Conservation (phyloP, 768 basidiomycete species). For the Boletus subparvulus region DNA sequence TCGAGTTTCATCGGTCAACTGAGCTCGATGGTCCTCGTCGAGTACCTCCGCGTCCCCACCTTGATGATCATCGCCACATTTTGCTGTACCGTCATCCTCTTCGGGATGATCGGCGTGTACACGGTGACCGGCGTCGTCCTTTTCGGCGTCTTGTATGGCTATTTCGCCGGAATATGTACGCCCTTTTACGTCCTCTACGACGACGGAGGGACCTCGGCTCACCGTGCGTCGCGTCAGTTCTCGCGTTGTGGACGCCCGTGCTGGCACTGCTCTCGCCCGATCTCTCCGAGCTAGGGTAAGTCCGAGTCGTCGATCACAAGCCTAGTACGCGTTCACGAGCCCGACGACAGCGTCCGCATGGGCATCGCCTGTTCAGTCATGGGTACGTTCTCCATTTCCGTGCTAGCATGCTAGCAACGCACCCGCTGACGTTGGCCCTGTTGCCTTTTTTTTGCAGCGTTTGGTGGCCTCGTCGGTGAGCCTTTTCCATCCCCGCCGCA, state of each 20-base stretch:
- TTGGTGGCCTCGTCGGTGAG: constrained; percentile 24
- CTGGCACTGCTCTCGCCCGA: constrained; percentile 45
- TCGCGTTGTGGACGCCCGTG: constrained; percentile 44
- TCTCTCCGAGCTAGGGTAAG: constrained; percentile 52
- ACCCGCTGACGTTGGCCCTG: not conserved
- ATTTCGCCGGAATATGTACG: constrained; percentile 50
- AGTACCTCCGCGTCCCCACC: constrained; percentile 44
- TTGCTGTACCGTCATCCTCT: constrained; percentile 40
- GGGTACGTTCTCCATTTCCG: constrained; percentile 29
- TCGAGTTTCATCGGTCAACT: constrained; percentile 55
- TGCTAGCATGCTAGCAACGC: no score
- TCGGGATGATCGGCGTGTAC: constrained; percentile 46
- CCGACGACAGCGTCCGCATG: constrained; percentile 37
- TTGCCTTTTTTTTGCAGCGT: constrained; percentile 9
- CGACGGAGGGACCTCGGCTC: not conserved
- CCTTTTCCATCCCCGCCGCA: not conserved
- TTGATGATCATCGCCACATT: constrained; percentile 36
- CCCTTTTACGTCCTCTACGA: not conserved
- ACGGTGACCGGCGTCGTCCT: constrained; percentile 40
- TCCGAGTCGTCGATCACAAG: not conserved
- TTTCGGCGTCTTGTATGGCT: constrained; percentile 49
- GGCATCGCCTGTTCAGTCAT: constrained; percentile 50
- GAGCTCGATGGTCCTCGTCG: constrained; percentile 45
- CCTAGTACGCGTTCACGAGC: not conserved
- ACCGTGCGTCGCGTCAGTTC: constrained; percentile 26